Conservation (phyloP, 1,284 basidiomycete genomes). For the Phellinidium pouzarii region DNA sequence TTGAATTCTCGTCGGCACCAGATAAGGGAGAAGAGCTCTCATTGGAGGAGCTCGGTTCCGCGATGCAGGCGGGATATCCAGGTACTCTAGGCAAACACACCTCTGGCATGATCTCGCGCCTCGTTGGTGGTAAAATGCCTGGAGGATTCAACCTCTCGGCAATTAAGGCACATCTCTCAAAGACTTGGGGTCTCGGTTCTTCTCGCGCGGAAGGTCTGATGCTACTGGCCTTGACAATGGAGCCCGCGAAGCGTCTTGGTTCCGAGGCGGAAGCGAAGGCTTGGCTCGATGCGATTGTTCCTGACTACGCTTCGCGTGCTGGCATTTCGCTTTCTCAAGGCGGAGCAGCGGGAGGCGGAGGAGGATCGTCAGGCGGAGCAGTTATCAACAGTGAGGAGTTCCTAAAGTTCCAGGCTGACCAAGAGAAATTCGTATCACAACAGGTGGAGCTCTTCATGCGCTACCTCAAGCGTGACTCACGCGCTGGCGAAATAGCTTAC, state of each 20-base stretch:
- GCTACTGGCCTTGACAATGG: constrained; percentile 84
- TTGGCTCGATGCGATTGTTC: constrained; percentile 86
- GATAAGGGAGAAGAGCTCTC: constrained; percentile 98
- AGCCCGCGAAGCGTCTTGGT: constrained; percentile 89
- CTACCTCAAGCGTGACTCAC: constrained; percentile 89
- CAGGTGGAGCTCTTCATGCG: constrained; percentile 96
- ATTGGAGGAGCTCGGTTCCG: constrained; percentile 89
- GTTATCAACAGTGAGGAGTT: constrained; percentile 98
- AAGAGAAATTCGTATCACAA: constrained; percentile 87
- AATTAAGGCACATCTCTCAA: constrained; percentile 85
- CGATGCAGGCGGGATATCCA: constrained; percentile 75
- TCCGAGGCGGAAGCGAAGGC: constrained; percentile 90
- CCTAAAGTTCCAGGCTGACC: constrained; percentile 90
- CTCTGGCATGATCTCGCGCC: constrained; percentile 84
- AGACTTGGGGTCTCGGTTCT: constrained; percentile 91
- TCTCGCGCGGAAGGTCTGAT: constrained; percentile 88
- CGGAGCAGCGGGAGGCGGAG: constrained; percentile 53
- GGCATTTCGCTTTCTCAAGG: constrained; percentile 79
- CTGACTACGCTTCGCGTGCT: constrained; percentile 78
- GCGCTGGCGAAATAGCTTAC: constrained; percentile 83
- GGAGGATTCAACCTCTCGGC: constrained; percentile 96
- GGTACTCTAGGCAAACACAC: constrained; percentile 94
- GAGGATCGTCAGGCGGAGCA: constrained; percentile 63
- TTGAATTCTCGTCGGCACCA: constrained; percentile 86
- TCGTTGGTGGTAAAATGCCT: constrained; percentile 95